Percentiles rank a stretch among this genome's conserved stretches.
Evolutionary conservation across 768 basidiomycete genomes (phyloP).

Genomic region (Pholiota microspora): DNA sequence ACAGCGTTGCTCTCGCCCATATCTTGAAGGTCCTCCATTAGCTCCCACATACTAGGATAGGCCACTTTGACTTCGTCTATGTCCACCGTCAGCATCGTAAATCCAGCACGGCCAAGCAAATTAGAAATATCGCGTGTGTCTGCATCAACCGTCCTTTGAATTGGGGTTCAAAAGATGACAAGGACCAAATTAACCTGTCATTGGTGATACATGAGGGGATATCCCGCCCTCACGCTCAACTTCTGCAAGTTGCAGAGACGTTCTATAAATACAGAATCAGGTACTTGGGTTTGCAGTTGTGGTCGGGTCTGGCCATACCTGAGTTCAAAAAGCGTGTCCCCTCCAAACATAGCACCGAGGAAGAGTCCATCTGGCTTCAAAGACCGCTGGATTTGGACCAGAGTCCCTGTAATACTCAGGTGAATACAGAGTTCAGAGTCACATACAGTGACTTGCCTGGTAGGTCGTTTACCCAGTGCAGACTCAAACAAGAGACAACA

Average conservation of each 20-base stretch:
- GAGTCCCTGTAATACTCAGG: slow-evolving; percentile 48
- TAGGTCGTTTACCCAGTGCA: slow-evolving; percentile 98
- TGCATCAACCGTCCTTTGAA: slow-evolving; percentile 25
- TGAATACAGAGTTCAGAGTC: background rate
- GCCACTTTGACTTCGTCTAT: slow-evolving; percentile 88
- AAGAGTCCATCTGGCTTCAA: slow-evolving; percentile 92
- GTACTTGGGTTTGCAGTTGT: background rate
- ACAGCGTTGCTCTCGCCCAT: slow-evolving; percentile 98
- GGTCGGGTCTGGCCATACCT: slow-evolving; percentile 40
- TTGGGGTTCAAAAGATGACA: background rate
- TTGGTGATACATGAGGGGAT: slow-evolving; percentile 94
- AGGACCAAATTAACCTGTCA: slow-evolving; percentile 70
- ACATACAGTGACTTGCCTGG: slow-evolving; percentile 55
- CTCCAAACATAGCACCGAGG: slow-evolving; percentile 91
- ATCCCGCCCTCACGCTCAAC: slow-evolving; percentile 93
- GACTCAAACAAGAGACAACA: slow-evolving; percentile 84
- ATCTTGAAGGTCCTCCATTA: slow-evolving; percentile 87
- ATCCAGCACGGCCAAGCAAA: slow-evolving; percentile 88
- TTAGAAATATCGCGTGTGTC: slow-evolving; percentile 94
- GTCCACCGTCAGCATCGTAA: slow-evolving; percentile 92
- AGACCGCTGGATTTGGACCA: slow-evolving; percentile 84
- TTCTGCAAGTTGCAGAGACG: slow-evolving; percentile 91
- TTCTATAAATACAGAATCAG: slow-evolving; percentile 42
- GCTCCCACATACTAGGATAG: slow-evolving; percentile 96
- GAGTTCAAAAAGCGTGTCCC: slow-evolving; percentile 94